Evolutionary conservation across 2,329 filamentous ascomycete genomes (phyloP), one percentile per base, ranked within the genome.

Genomic region (Hymenoscyphus fructigenus): DNA sequence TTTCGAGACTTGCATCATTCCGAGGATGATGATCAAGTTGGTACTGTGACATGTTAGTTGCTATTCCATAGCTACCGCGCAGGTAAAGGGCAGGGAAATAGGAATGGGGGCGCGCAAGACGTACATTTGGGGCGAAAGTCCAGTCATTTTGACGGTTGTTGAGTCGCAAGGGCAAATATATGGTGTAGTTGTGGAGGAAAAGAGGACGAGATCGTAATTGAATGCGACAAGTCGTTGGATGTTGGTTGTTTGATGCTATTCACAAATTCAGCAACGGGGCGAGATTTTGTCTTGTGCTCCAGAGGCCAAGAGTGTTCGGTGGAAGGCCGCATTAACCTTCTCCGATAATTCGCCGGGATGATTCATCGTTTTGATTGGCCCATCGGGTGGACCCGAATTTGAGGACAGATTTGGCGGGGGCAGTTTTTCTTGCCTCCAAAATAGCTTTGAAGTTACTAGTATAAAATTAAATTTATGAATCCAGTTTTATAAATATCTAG

Each of bases 1-100:
- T 87, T 98, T 98, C 74, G 93, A 91, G 67, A 96, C 91, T 85
- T 97, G 94, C 92, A 98, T 97, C 90, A 97, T 96, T 77, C 91
- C 91, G 73, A 97, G 87, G 82, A 96, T 93, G 88, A 97, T 93
- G 83, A 92, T 84, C 79, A 97, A 85, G 85, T 97, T 97, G 79
- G 91, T 92, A 75, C 93, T 96, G 79, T 72, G 68, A 12, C 17
- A 50, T 23, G 44, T 71, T 66, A 70, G 61, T 50, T 5, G 9
- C 9, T 12, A n/a, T 50, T 50, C 63, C 66, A 64, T 5, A 10
- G 41, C 34, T 28, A 26, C 59, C 29, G 44, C 26, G 3, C 23
- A 20, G 14, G 3, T 14, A 32, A 38, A 20, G 41, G n/a, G 5
- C 2, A 28, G 9, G n/a, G 12, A 12, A 15, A 17, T 9, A 17